Evolutionary conservation across 768 basidiomycete genomes (phyloP), one percentile per base, ranked within the genome.

Genomic region (Sporobolomyces phaffii): DNA sequence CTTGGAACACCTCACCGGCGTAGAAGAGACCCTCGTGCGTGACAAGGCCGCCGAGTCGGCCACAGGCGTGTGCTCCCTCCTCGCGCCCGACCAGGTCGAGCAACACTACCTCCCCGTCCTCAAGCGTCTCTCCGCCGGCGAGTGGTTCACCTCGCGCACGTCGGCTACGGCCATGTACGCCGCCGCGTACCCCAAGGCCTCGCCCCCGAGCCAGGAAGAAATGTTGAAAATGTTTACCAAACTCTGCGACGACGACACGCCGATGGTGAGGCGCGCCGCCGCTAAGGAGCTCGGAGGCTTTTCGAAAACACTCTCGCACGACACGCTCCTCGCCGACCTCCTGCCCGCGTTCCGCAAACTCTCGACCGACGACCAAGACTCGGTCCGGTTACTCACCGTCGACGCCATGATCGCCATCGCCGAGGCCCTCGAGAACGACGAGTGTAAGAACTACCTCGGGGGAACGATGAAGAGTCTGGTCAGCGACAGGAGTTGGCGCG

Each of bases 1-100:
- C 40, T 81, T 99, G 74, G 96, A 98, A 80, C 91, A 91, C 78
- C 82, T 98, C 48, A 93, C 92, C 22, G 89, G 90, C 15, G 93
- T 98, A 43, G 96, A 99, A 78, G 96, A 99, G 80, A 96, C 94
- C 2, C 82, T 99, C 64, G 94, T 99, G 20, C 84, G 96, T 76
- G 96, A 99, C 79, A 98, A 97, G 87, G 96, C 96, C 33, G 87
- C 93, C 48, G 92, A 96, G 76, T 94, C 91, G 47, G 91, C 97
- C 78, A 87, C 91, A 67, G 91, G 91, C 80, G 83, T 98, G 72
- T 86, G 90, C 56, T 80, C 80, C 53, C 83, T 88, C 52, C 82
- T 99, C 49, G 87, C 87, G 28, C 83, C 87, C 60, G 74, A 82
- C 20, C 90, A 93, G 78, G 81, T 93, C 74, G 92, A 97, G 79